phyloP scores from a whole-genome alignment of 1,139 yeast genomes.

The Kodamaea sp. region DNA sequence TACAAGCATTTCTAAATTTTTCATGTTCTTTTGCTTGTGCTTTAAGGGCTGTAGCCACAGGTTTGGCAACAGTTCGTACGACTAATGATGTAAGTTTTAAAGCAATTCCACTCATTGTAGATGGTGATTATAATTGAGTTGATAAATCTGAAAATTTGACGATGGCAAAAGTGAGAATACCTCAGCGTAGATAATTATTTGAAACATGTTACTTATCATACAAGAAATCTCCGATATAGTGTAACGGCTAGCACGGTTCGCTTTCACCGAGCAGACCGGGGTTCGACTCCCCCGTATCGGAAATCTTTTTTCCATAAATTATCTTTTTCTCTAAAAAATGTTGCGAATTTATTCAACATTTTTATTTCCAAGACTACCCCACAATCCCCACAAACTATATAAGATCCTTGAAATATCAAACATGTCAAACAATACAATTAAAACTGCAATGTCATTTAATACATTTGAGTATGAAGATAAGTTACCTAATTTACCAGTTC shows the following conservation, averaged over 20 bases:
- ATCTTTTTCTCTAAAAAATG: too few relatives aligned
- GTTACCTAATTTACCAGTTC: constrained; percentile 54
- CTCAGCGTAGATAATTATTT: neutral
- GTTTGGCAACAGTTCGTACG: constrained; percentile 77
- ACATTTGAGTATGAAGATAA: constrained; percentile 22
- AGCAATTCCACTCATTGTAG: constrained; percentile 53
- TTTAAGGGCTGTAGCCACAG: constrained; percentile 70
- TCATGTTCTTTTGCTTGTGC: constrained; percentile 77
- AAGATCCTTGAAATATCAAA: too few relatives aligned
- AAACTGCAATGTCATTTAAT: constrained; percentile 5
- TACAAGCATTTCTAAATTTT: constrained; percentile 57
- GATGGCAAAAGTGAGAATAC: neutral
- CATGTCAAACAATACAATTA: too few relatives aligned
- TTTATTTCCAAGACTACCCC: too few relatives aligned
- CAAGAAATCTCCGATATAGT: constrained; percentile 55
- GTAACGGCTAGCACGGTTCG: constrained; percentile 84
- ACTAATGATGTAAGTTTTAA: constrained; percentile 72
- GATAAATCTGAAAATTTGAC: too few relatives aligned
- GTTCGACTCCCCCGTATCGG: constrained; percentile 61
- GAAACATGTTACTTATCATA: neutral
- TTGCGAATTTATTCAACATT: too few relatives aligned
- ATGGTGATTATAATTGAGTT: too few relatives aligned
- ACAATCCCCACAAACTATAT: too few relatives aligned
- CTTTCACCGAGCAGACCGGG: constrained; percentile 82
- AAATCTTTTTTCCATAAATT: too few relatives aligned